Conservation (phyloP, 208 protist species). For the Plasmodiophora brassicae region DNA sequence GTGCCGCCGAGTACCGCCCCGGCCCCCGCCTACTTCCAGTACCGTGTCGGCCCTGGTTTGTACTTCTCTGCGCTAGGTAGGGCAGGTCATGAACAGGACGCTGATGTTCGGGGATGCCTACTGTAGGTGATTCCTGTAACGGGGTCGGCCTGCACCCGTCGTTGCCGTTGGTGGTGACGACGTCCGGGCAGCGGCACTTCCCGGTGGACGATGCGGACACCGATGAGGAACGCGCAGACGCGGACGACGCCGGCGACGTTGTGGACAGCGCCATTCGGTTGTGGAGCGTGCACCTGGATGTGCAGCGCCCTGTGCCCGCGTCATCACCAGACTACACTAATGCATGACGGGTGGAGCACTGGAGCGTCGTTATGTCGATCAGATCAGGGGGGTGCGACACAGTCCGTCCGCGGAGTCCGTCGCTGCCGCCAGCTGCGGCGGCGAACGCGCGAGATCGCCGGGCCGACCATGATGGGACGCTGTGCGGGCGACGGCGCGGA, state of each 20-base stretch:
- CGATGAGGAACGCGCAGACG: background rate
- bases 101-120: background rate
- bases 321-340: no score
- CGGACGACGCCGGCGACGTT: background rate
- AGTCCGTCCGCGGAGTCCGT: no score
- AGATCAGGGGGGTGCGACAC: no score
- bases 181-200: background rate
- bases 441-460: no score
- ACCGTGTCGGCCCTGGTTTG: background rate
- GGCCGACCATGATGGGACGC: no score
- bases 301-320: background rate
- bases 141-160: background rate
- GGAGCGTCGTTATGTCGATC: no score
- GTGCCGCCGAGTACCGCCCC: background rate
- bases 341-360: no score
- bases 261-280: background rate
- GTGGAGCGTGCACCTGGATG: background rate
- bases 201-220: background rate
- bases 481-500: no score
- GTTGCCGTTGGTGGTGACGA: background rate
- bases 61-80: no score
- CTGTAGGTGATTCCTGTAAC: background rate
- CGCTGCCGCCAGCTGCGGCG: no score
- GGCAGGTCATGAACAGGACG: no score
- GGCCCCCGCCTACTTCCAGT: background rate